These are phyloP conservation scores for Ichthyophonus hoferi DNA, from an alignment of 208 protist genomes.

Conservation along the genomic window DNA sequence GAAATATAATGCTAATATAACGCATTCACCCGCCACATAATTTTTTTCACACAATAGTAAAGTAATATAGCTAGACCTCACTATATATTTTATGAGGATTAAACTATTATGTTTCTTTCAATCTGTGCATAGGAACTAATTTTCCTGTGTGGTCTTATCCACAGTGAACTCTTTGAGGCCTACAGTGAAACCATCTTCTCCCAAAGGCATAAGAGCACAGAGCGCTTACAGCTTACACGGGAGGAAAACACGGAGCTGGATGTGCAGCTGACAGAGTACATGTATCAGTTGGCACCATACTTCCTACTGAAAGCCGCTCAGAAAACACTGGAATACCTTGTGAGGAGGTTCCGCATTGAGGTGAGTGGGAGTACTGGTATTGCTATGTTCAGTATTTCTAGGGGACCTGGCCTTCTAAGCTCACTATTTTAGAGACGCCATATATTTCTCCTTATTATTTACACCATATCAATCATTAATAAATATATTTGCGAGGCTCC, in stretches of 20 bases:
- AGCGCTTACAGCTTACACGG: conserved; percentile 2
- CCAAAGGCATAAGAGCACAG: background rate
- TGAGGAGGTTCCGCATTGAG: background rate
- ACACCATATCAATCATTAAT: too few species aligned
- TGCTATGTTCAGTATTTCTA: too few species aligned
- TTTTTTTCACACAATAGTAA: too few species aligned
- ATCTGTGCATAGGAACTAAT: too few species aligned
- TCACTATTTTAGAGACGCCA: too few species aligned
- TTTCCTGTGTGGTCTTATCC: too few species aligned
- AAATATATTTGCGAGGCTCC: too few species aligned
- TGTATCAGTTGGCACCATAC: background rate
- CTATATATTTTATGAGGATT: background rate
- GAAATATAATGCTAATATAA: too few species aligned
- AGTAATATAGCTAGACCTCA: background rate
- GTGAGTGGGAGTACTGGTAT: too few species aligned
- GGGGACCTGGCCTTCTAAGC: too few species aligned
- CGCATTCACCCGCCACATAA: too few species aligned
- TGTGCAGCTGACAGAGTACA: background rate
- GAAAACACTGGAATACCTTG: conserved; percentile 10
- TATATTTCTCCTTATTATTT: too few species aligned
- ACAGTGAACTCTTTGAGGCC: conserved; percentile 1
- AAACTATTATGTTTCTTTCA: background rate
- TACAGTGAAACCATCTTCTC: background rate
- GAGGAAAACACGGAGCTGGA: background rate
- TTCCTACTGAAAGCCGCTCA: conserved; percentile 12